phyloP scores from a whole-genome alignment of 225 moss, liverwort and hornwort species.

The Pseudisothecium myosuroides region DNA sequence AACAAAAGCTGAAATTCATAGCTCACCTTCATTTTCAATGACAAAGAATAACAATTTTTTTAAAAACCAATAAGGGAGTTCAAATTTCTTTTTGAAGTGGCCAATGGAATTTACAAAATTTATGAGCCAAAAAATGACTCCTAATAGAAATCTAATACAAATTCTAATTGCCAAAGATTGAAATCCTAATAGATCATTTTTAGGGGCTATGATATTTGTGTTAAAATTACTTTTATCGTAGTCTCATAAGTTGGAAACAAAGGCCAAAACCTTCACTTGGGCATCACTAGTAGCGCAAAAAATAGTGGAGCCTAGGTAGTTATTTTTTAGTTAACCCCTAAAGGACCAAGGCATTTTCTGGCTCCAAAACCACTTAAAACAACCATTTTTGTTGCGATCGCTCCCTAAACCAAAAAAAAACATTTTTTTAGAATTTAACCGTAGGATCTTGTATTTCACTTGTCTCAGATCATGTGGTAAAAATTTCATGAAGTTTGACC shows the following conservation, averaged over 20 bases:
- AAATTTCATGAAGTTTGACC: no score
- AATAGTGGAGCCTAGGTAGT: rapidly evolving
- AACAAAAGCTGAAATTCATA: rapidly evolving
- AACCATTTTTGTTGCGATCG: no score
- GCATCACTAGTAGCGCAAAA: rapidly evolving
- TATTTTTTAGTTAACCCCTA: no score
- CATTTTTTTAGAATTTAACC: no score
- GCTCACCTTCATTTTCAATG: neutral
- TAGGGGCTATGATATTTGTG: rapidly evolving
- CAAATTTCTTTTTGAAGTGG: neutral
- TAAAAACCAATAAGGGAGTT: neutral
- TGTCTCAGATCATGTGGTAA: no score
- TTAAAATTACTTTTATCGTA: rapidly evolving
- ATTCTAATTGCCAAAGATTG: neutral
- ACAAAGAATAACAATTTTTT: neutral
- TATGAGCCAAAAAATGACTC: neutral
- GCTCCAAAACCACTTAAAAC: no score
- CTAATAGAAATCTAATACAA: neutral
- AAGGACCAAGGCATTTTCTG: no score
- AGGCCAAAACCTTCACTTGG: rapidly evolving
- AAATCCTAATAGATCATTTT: neutral
- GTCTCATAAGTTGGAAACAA: rapidly evolving
- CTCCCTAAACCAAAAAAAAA: no score
- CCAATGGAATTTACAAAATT: neutral
- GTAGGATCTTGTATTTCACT: no score